These are phyloP conservation scores for Patellifolia procumbens DNA, from an alignment of 179 eudicot genomes.

Conservation along the genomic window DNA sequence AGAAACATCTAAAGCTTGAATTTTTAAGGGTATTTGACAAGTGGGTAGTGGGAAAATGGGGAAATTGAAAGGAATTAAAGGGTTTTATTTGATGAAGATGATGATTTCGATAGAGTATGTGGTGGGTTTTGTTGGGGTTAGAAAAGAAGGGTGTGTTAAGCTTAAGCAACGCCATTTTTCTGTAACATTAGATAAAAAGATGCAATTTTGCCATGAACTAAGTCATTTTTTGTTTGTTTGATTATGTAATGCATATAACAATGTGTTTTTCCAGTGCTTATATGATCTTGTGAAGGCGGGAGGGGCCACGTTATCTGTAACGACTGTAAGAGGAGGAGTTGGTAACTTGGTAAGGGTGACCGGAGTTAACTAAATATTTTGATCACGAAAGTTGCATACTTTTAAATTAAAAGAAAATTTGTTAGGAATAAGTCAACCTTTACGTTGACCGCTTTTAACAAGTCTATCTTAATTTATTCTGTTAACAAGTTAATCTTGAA, in stretches of 20 bases:
- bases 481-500: no score
- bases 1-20: constrained; percentile 20
- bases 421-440: no score
- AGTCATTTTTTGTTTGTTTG: not conserved
- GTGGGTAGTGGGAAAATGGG: constrained; percentile 23
- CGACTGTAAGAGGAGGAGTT: no score
- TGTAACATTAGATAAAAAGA: not conserved
- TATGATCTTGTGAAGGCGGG: not conserved
- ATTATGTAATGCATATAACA: not conserved
- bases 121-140: constrained; percentile 23
- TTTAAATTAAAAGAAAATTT: no score
- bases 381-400: no score
- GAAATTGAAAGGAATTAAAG: not conserved
- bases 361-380: no score
- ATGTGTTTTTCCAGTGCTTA: no score
- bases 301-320: constrained; percentile 21
- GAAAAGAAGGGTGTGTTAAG: not conserved
- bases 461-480: no score
- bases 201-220: not conserved
- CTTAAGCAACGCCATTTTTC: constrained; percentile 15
- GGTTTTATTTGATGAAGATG: constrained; percentile 6
- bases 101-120: not conserved
- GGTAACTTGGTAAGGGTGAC: no score
- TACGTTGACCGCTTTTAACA: no score
- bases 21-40: constrained; percentile 24